Evolutionary conservation across 1,284 basidiomycete species (phyloP).

Genomic region (Moesziomyces antarcticus): DNA sequence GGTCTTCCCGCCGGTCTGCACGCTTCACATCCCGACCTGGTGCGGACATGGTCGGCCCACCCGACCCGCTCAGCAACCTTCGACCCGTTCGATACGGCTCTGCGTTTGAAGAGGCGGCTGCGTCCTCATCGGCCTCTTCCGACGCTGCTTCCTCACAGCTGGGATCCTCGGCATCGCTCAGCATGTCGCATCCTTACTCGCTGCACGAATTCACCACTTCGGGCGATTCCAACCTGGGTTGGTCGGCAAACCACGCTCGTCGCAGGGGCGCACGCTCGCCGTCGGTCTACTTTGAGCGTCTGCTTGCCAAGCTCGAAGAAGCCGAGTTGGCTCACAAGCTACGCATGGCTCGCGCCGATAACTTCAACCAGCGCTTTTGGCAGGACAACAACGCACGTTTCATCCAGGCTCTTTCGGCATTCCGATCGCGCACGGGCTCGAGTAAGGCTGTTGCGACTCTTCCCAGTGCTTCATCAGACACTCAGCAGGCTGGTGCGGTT

Average conservation of each 20-base stretch:
- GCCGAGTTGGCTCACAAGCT: constrained; percentile 59
- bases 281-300: constrained; percentile 48
- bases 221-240: constrained; percentile 13
- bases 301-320: constrained; percentile 51
- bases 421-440: constrained; percentile 27
- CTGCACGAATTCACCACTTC: constrained; percentile 56
- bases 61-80: constrained; percentile 61
- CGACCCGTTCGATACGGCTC: constrained; percentile 61
- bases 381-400: constrained; percentile 64
- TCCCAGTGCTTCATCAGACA: neutral
- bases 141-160: neutral
- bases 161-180: constrained; percentile 10
- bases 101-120: constrained; percentile 35
- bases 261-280: constrained; percentile 3
- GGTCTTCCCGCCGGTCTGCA: constrained; percentile 25
- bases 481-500: neutral
- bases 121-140: constrained; percentile 8
- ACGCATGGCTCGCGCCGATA: constrained; percentile 52
- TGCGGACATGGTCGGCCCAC: constrained; percentile 56
- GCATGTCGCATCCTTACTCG: constrained; percentile 60
- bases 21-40: constrained; percentile 39
- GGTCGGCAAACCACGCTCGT: constrained; percentile 1
- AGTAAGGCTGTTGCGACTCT: constrained; percentile 42
- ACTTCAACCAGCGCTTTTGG: constrained; percentile 66
- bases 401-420: constrained; percentile 50